Evolutionary conservation across 2,329 filamentous ascomycete genomes (phyloP).

Genomic region (Clonostachys solani): DNA sequence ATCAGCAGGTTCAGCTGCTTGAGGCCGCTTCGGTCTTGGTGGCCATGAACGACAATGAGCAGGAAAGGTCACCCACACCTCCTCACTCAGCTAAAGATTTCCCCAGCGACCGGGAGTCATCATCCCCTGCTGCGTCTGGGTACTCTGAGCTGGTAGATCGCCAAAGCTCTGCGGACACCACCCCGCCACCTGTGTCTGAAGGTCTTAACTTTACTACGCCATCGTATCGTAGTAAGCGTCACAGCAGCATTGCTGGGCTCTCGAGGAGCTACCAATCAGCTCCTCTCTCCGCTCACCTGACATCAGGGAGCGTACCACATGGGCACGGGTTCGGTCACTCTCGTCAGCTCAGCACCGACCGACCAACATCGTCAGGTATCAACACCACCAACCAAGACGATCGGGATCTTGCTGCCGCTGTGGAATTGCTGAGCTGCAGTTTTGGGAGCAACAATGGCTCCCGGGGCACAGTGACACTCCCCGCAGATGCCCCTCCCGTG

Average conservation of each 20-base stretch:
- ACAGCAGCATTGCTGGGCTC: conserved; percentile 53
- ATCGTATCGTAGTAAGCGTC: conserved; percentile 52
- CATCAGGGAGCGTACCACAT: conserved; percentile 43
- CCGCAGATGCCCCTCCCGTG: conserved; percentile 77
- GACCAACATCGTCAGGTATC: conserved; percentile 75
- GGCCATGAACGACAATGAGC: conserved; percentile 66
- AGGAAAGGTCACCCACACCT: conserved; percentile 51
- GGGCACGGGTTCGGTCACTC: conserved; percentile 46
- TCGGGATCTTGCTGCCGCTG: conserved; percentile 81
- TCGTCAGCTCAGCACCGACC: conserved; percentile 72
- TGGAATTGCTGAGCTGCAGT: conserved; percentile 86
- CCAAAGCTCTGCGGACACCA: conserved; percentile 86
- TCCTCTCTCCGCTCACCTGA: conserved; percentile 22
- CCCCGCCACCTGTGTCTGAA: conserved; percentile 77
- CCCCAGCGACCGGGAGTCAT: conserved; percentile 76
- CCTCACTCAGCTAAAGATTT: conserved; percentile 64
- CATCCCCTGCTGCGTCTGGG: conserved; percentile 75
- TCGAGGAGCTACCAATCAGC: conserved; percentile 80
- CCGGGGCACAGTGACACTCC: conserved; percentile 54
- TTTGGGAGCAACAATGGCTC: conserved; percentile 78
- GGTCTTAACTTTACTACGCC: conserved; percentile 49
- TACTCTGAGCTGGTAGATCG: conserved; percentile 75
- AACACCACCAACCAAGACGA: conserved; percentile 77
- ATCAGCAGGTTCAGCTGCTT: conserved; percentile 96
- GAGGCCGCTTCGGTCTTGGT: conserved; percentile 96